Conservation (phyloP, 805 yeast species). For the Kodamaea sagamina region DNA sequence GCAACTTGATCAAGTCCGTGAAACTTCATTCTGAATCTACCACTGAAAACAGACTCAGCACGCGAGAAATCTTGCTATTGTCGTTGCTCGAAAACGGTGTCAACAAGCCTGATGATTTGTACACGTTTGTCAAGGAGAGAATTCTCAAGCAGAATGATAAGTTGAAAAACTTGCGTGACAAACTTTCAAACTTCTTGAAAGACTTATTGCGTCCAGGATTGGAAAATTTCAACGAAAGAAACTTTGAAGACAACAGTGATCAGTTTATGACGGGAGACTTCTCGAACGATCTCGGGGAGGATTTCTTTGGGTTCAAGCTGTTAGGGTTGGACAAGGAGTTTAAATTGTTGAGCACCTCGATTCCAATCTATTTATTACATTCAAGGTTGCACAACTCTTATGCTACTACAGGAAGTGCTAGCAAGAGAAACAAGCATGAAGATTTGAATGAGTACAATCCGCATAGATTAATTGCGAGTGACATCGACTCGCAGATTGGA, state of each 20-base stretch:
- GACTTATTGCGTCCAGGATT: conserved; percentile 80
- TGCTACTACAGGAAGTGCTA: conserved; percentile 44
- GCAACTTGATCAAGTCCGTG: conserved; percentile 70
- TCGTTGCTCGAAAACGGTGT: conserved; percentile 86
- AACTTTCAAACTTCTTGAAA: conserved; percentile 70
- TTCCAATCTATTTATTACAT: conserved; percentile 87
- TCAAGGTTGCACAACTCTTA: conserved; percentile 67
- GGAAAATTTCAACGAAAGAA: conserved; percentile 72
- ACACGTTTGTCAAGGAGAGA: conserved; percentile 71
- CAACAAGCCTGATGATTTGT: conserved; percentile 72
- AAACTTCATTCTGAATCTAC: conserved; percentile 70
- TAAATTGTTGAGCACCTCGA: conserved; percentile 77
- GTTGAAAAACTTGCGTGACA: conserved; percentile 64
- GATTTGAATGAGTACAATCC: conserved; percentile 62
- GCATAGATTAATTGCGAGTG: conserved; percentile 52
- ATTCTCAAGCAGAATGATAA: conserved; percentile 68
- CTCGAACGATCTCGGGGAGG: conserved; percentile 91
- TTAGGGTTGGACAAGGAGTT: conserved; percentile 91
- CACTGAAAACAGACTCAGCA: conserved; percentile 43
- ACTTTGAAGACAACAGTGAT: conserved; percentile 87
- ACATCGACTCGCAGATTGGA: conserved; percentile 56
- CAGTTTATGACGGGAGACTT: conserved; percentile 95
- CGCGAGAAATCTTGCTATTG: conserved; percentile 53
- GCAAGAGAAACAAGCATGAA: conserved; percentile 57
- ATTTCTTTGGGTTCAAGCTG: conserved; percentile 95